A percentile compares a stretch with the other conserved stretches of the same genome.
phyloP scores from a whole-genome alignment of 2,329 filamentous ascomycete species.

The Neonectria coccinea region DNA sequence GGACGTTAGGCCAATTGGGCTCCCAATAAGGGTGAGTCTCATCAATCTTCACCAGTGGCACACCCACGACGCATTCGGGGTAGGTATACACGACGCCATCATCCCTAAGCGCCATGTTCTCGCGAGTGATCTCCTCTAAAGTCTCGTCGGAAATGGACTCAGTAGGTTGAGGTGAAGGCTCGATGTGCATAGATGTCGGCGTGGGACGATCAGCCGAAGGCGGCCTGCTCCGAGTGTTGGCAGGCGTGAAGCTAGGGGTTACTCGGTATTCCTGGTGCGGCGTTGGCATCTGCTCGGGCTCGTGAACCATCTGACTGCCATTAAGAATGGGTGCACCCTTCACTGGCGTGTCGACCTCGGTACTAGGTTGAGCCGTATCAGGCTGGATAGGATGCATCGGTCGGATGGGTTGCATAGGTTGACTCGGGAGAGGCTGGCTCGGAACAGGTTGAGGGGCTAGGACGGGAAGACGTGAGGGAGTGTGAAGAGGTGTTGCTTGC shows the following conservation, averaged over 20 bases:
- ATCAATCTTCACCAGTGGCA: slow-evolving; percentile 65
- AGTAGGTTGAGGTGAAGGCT: slow-evolving; percentile 44
- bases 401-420: not conserved
- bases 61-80: slow-evolving; percentile 64
- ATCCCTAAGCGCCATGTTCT: slow-evolving; percentile 59
- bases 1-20: slow-evolving; percentile 61
- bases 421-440: not conserved
- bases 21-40: slow-evolving; percentile 68
- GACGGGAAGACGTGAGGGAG: slow-evolving; percentile 7
- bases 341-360: slow-evolving; percentile 34
- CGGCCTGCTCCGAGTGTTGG: slow-evolving; percentile 46
- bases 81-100: slow-evolving; percentile 63
- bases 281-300: slow-evolving; percentile 44
- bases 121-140: slow-evolving; percentile 56
- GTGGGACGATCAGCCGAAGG: slow-evolving; percentile 47
- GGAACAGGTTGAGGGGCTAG: slow-evolving; percentile 15
- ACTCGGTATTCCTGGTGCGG: slow-evolving; percentile 44
- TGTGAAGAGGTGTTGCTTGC: not conserved
- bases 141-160: slow-evolving; percentile 27
- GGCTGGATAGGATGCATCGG: slow-evolving; percentile 22
- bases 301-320: slow-evolving; percentile 30
- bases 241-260: slow-evolving; percentile 48
- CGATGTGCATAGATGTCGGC: slow-evolving; percentile 43
- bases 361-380: slow-evolving; percentile 38
- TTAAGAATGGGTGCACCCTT: slow-evolving; percentile 33